Evolutionary conservation across 208 protist genomes (phyloP), one percentile per base, ranked within the genome.

Genomic region (Phytomonas francai): DNA sequence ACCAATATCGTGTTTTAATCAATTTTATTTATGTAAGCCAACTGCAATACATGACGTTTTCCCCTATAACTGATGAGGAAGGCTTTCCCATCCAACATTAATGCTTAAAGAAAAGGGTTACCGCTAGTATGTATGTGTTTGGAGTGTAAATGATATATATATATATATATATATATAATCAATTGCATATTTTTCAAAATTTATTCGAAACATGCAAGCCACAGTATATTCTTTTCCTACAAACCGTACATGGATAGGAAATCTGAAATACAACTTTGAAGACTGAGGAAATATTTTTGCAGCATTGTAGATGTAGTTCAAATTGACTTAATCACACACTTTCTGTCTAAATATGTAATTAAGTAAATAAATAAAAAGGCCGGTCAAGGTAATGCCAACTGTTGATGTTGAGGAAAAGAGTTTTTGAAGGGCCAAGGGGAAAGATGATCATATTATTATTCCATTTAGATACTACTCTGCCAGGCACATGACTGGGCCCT

Each of bases 391-490:
- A 54, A 25, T 54, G 25, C 45, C 6, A 54, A 19, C 8, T 6
- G 25, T 7, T 54, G 25, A 54, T 25, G 45, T 54, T 54, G 11
- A 54, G 45, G 45, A 25, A 54, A 49, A 49, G 12, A 49, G 39
- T 12, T 49, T 19, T 49, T 49, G 39, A 49, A 49, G 39, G 16
- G 14, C 2, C 39, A 49, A 49, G 4, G 39, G 4, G 2, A 49
- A 49, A 49, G 39, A 9, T 49, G 39, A 49, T 49, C 16, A 22
- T 49, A 22, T 49, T 22, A n/a, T 45, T 68, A 64, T 73, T 63
- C 54, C 63, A 0, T 2, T 63, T 31, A n/a, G 1, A 59, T 68
- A 32, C 27, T 28, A 12, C 39, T 61, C 12, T 62, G 66, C 28
- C 25, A 8, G n/a, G 57, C 58, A 30, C 29, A 30, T 2, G 36